Base-by-base conservation (phyloP, 495 filamentous ascomycete genomes). In the Stereocaulon alpinum region DNA sequence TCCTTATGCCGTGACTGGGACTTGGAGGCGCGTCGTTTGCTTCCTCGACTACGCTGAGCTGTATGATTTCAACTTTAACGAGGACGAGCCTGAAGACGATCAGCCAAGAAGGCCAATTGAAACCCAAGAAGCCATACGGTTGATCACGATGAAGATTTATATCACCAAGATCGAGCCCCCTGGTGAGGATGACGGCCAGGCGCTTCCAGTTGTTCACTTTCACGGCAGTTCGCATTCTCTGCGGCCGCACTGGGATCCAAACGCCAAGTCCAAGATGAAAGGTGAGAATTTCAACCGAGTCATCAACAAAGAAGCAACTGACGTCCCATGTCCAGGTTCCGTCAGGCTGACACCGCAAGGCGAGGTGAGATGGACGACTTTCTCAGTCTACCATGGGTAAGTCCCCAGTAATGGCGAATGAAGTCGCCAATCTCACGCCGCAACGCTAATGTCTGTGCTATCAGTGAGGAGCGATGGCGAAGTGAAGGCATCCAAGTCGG, bases 401-500 rank as follows among this genome's bases (percentile, higher is more conserved):
- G 50, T 45, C 2, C 17, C 5, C 17, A 10, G 11, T 29, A 20
- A 3, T 15, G 17, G 20, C 5, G n/a, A 1, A n/a, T 24, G 20
- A 30, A n/a, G 76, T 58, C 60, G 45, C 42, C 40, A 18, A 32
- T 11, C 12, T 58, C 30, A 34, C 2, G 15, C 15, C 2, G 15
- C 4, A 27, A 34, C 30, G 62, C 44, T 51, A 12, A 49, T 55
- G 55, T 52, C 53, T 40, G 6, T 27, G 22, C 18, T 3, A 17
- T 4, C 9, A 60, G 71, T 20, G 74, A 81, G 58, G 80, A 85
- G 65, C 66, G 82, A 18, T 87, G 84, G 84, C 71, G 75, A 5
- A 84, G 81, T 64, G 84, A 87, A 70, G 78, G 82, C 11, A 72
- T 87, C 3, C 84, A 87, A 69, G 61, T 86, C 18, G 84, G 84